A percentile compares a stretch with the other conserved stretches of the same genome.
Conservation (phyloP, 2,329 filamentous ascomycete species). For the Venturia pyrina region DNA sequence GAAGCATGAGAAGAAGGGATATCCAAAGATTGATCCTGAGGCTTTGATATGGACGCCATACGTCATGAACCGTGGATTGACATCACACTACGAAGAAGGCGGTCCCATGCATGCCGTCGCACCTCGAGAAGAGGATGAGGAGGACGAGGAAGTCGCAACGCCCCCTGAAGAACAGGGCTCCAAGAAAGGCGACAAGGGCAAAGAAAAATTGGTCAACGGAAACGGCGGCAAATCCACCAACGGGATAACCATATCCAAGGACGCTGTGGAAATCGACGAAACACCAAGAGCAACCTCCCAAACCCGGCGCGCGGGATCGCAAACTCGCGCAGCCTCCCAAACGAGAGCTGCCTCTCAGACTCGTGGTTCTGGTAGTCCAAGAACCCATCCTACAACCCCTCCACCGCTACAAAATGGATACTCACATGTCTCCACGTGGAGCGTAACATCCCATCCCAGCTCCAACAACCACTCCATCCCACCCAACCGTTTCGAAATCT, state of each 20-base stretch:
- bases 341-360: constrained; percentile 8
- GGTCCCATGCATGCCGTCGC: constrained; percentile 78
- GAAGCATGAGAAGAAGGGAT: constrained; percentile 82
- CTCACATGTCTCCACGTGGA: constrained; percentile 1
- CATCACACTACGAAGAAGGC: constrained; percentile 72
- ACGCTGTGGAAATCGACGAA: not conserved
- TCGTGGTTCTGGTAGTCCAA: not conserved
- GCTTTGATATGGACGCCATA: constrained; percentile 92
- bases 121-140: constrained; percentile 59
- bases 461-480: constrained; percentile 43
- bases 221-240: not conserved
- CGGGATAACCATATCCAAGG: constrained; percentile 5
- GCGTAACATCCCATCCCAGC: constrained; percentile 14
- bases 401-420: constrained; percentile 7
- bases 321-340: not conserved
- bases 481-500: constrained; percentile 65
- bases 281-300: not conserved
- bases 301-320: not conserved
- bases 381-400: constrained; percentile 11
- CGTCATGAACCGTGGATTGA: constrained; percentile 81
- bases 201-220: not conserved
- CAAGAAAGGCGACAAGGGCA: constrained; percentile 5
- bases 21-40: constrained; percentile 72
- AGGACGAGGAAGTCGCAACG: constrained; percentile 37
- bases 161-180: constrained; percentile 10